Conservation (phyloP, 2,329 filamentous ascomycete genomes). For the Akanthomyces muscarius region DNA sequence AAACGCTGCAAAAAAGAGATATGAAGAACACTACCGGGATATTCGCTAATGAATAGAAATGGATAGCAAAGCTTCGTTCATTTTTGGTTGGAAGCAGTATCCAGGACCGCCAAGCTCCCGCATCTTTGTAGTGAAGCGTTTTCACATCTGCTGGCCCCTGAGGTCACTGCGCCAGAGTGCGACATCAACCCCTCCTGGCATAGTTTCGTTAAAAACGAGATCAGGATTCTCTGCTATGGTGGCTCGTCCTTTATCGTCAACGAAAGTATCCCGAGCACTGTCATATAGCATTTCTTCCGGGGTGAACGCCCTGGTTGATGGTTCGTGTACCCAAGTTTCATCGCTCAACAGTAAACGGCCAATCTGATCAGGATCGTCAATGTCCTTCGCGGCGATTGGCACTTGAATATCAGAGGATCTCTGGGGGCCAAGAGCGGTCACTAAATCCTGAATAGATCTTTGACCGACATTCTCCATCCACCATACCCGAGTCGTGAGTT, state of each 20-base stretch:
- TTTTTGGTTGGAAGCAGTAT: not conserved
- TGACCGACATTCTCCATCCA: conserved; percentile 47
- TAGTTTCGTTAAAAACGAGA: not conserved
- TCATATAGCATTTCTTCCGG: not conserved
- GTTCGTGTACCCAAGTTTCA: not conserved
- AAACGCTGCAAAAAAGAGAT: not conserved
- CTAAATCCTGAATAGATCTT: conserved; percentile 43
- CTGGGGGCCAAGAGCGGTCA: conserved; percentile 33
- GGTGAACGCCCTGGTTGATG: not conserved
- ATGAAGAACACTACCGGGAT: not conserved
- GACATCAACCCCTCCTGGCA: not conserved
- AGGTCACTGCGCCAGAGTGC: not conserved
- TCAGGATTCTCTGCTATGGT: not conserved
- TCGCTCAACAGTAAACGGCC: conserved; percentile 1
- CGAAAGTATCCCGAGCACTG: not conserved
- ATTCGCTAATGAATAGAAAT: not conserved
- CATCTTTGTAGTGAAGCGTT: not conserved
- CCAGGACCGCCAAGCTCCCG: not conserved
- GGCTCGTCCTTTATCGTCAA: not conserved
- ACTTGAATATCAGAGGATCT: conserved; percentile 41
- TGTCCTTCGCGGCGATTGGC: conserved; percentile 36
- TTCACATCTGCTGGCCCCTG: too few species aligned
- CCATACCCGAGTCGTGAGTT: conserved; percentile 42
- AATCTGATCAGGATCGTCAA: conserved; percentile 24
- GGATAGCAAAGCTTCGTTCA: not conserved